Evolutionary conservation across 2,329 filamentous ascomycete genomes (phyloP).

Genomic region (Aspergillus sp.): DNA sequence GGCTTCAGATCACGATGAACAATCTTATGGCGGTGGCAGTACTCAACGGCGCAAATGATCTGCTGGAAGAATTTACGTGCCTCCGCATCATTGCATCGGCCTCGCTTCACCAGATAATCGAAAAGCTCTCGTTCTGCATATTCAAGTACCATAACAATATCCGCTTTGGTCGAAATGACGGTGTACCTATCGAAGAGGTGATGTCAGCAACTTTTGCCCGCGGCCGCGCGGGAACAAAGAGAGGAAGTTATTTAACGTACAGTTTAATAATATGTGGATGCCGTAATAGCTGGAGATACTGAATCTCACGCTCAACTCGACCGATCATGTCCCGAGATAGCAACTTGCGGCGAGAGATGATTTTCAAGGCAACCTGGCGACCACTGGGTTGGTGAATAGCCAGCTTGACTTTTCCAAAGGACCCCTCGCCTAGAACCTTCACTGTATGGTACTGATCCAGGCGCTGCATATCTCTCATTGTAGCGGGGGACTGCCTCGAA

Average conservation of each 20-base stretch:
- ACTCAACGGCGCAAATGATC: slow-evolving; percentile 97
- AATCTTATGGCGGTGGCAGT: slow-evolving; percentile 98
- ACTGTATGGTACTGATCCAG: slow-evolving; percentile 90
- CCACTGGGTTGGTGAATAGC: slow-evolving; percentile 88
- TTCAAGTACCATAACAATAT: slow-evolving; percentile 99
- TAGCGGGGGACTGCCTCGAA: slow-evolving; percentile 44
- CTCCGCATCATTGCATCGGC: slow-evolving; percentile 84
- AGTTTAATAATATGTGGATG: slow-evolving; percentile 99
- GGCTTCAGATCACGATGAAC: slow-evolving; percentile 97
- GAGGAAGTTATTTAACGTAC: slow-evolving; percentile 47
- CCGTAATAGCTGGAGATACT: slow-evolving; percentile 90
- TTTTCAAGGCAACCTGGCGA: slow-evolving; percentile 96
- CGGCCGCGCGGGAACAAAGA: not conserved
- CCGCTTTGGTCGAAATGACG: slow-evolving; percentile 88
- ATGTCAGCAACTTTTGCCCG: slow-evolving; percentile 17
- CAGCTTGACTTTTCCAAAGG: slow-evolving; percentile 98
- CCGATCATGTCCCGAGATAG: slow-evolving; percentile 98
- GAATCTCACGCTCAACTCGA: slow-evolving; percentile 94
- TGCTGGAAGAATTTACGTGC: slow-evolving; percentile 99
- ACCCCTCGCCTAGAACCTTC: slow-evolving; percentile 89
- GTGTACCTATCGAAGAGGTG: slow-evolving; percentile 65
- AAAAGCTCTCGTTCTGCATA: slow-evolving; percentile 96
- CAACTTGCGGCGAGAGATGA: slow-evolving; percentile 93
- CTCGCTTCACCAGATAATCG: slow-evolving; percentile 95
- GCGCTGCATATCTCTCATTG: slow-evolving; percentile 68